Evolutionary conservation across 208 protist genomes (phyloP), one percentile per base, ranked within the genome.

Genomic region (Entamoeba dispar): DNA sequence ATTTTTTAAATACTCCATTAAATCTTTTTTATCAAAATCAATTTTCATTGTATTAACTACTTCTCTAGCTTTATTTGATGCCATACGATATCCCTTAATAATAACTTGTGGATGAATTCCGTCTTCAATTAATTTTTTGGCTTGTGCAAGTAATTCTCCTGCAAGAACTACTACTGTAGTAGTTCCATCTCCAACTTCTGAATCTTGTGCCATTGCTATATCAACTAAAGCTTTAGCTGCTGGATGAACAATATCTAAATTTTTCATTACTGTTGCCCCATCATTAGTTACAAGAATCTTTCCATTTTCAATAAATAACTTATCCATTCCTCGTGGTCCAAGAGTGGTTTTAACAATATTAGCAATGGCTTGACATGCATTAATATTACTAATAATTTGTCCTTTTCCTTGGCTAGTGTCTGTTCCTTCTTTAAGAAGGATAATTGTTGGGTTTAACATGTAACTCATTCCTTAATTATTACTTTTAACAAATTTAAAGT

Each of bases 371-470:
- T 95, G 93, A 96, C 98, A 99, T 17, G 99, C 99, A 95, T 99
- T 99, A 95, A 99, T 99, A 96, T 99, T 99, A 95, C 96, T 98
- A 94, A 99, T 97, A 22, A 99, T 95, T 96, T 99, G 99, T 38
- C 97, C 97, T 94, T 98, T 99, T 93, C 99, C 99, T 96, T 99
- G 99, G 49, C 98, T 99, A 34, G 97, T 98, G 95, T 99, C 99
- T 0, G 98, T 99, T 61, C 99, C 99, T 93, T 99, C 98, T 90
- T 98, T 98, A 91, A 99, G 97, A 22, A 99, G 96, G 94, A 99
- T 97, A 94, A 99, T 99, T 94, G 97, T 97, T 91, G 98, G 94
- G 43, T 95, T 73, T 34, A 95, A 69, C 91, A 92, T 93, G 22
- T 69, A 69, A 97, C 93, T 98, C 97, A 77, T 98, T 97, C 93